phyloP scores from a whole-genome alignment of 306 rosid species.

The Castanea mollissima region DNA sequence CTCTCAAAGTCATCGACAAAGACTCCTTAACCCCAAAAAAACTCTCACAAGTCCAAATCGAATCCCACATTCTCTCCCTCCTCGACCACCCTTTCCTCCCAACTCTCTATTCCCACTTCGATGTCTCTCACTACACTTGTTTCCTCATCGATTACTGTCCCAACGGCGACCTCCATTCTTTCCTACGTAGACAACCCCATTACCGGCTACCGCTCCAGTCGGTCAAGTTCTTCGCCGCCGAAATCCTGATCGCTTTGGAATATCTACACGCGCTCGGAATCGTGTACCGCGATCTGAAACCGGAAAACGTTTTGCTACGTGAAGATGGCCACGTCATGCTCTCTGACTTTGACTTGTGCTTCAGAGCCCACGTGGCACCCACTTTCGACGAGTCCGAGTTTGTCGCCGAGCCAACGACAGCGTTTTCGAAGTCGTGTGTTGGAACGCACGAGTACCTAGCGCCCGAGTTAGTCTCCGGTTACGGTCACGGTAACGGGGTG shows the following conservation, averaged over 20 bases:
- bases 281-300: constrained; percentile 79
- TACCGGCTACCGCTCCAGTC: constrained; percentile 37
- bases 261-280: constrained; percentile 81
- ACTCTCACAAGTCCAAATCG: constrained; percentile 61
- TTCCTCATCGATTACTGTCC: constrained; percentile 90
- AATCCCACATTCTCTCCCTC: constrained; percentile 63
- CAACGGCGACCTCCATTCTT: constrained; percentile 78
- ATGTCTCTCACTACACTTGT: constrained; percentile 84
- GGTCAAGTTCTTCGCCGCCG: constrained; percentile 72
- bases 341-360: constrained; percentile 85
- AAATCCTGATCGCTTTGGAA: constrained; percentile 72
- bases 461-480: constrained; percentile 70
- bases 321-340: constrained; percentile 94
- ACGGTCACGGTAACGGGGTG: constrained; percentile 83
- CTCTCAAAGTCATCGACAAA: constrained; percentile 84
- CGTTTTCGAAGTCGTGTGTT: constrained; percentile 75
- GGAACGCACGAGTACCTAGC: constrained; percentile 94
- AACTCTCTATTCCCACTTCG: constrained; percentile 81
- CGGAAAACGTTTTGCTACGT: constrained; percentile 77
- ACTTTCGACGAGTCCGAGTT: constrained; percentile 45
- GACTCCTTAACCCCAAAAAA: constrained; percentile 59
- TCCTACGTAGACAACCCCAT: constrained; percentile 51
- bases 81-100: constrained; percentile 93
- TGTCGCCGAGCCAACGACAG: constrained; percentile 75
- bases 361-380: constrained; percentile 65